Evolutionary conservation across 768 basidiomycete genomes (phyloP), one percentile per base, ranked within the genome.

Genomic region (Lactarius evosmus): DNA sequence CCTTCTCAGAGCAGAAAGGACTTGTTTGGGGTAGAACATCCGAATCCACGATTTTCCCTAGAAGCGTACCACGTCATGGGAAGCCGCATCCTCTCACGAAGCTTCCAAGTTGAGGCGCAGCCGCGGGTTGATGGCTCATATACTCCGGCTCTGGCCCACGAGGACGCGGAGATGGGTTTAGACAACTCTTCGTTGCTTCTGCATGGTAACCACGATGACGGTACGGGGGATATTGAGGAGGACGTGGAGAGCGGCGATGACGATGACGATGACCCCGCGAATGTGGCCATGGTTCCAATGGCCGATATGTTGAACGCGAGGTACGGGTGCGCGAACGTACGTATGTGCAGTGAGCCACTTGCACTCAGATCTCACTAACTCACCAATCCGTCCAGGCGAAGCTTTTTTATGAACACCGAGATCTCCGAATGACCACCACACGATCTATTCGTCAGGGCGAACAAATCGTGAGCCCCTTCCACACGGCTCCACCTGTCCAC

Each of bases 241-340:
- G 69, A 65, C 32, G 69, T 56, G 27, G 69, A 62, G 51, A 66
- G 73, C 17, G 78, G 75, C n/a, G 82, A 82, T 4, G 82, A 85
- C 19, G 83, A 82, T 1, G 77, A 74, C 4, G 84, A 83, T 22
- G 82, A 85, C 62, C 76, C 83, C 7, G 79, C 81, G 11, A 85
- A 89, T 66, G 85, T 91, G 11, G 85, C 90, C 3, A 95, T 98
- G 94, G 90, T 98, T 4, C 95, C 96, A 0, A 86, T 98, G 78
- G 97, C 97, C 3, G 97, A 99, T 75, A 85, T 98, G 78, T 78
- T 99, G 55, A 99, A 99, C 70, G 97, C 96, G 12, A 83, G 87
- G 58, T 91, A 85, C 73, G 87, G 84, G 8, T 83, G 83, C 41
- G 89, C 94, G 73, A 98, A 98, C 67, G 95, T 93, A 70, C 66